phyloP scores from a whole-genome alignment of 2,329 filamentous ascomycete species.

The Fusarium gaditjirri region DNA sequence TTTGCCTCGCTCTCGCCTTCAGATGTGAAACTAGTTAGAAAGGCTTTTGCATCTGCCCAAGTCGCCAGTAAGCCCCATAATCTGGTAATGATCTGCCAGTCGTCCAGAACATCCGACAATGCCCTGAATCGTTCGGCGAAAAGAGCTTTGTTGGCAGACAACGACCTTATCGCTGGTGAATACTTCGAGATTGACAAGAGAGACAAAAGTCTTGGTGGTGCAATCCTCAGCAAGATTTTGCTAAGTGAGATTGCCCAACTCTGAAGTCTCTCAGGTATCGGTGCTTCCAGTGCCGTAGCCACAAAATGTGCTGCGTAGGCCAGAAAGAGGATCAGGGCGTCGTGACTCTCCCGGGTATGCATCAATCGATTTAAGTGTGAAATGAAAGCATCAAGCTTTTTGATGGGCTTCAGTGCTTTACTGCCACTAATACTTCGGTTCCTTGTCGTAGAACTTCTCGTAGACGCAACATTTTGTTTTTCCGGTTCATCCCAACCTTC shows the following conservation, averaged over 20 bases:
- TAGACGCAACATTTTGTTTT: neutral
- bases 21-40: neutral
- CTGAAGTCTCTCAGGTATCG: neutral
- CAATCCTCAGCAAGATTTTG: rapidly evolving
- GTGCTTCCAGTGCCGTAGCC: conserved; percentile 14
- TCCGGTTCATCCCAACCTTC: neutral
- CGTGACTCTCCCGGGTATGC: conserved; percentile 30
- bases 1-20: neutral
- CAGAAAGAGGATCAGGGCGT: conserved; percentile 23
- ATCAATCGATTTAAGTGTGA: conserved; percentile 21
- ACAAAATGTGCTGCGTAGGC: conserved; percentile 26
- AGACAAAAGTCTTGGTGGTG: neutral
- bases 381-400: conserved; percentile 24
- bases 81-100: conserved; percentile 32
- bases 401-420: neutral
- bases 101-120: conserved; percentile 24
- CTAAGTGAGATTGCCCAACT: rapidly evolving
- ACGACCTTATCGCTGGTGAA: rapidly evolving
- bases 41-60: conserved; percentile 23
- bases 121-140: conserved; percentile 14
- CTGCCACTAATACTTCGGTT: rapidly evolving
- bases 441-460: rapidly evolving
- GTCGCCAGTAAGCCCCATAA: conserved; percentile 20
- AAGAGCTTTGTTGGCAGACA: neutral
- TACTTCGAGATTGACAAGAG: neutral